Evolutionary conservation across 129 eudicot species (phyloP), one percentile per base, ranked within the genome.

Genomic region (Pseudognaphalium luteoalbum): DNA sequence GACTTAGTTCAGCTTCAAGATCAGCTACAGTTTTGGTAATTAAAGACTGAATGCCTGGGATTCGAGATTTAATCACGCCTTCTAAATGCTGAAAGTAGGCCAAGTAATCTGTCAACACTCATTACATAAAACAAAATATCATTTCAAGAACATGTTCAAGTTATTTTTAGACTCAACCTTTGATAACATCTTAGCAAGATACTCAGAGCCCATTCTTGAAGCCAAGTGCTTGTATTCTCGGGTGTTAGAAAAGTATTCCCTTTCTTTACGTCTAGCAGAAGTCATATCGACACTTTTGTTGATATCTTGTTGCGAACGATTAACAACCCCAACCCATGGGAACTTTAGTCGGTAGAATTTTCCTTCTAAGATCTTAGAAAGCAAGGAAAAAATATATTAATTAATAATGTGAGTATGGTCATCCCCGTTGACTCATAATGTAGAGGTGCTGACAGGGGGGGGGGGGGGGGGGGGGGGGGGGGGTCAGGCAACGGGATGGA

Each of bases 321-420:
- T 85, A 71, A 85, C 88, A 51, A 85, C 81, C 47, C 88, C 88
- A 4, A 85, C 81, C 88, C 88, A 85, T 33, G 88, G 88, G 62
- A 74, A 80, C 44, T 82, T 80, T 65, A 85, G 74, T 65, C 82
- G 72, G 34, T 81, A 85, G 9, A 86, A 75, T 57, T 76, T 85
- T 74, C 86, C 88, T 76, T 85, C 88, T 39, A 85, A 57, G 65
- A 85, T 83, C 88, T 85, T 66, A 73, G 10, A 44, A 63, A 71
- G n/a, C 22, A 11, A 1, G 11, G 35, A 44, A 42, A 42, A 54
- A 83, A 34, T 47, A 39, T 12, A 41, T 25, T 25, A 25, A 25
- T 25, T 37, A 41, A 8, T 41, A 8, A 8, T 11, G 29, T 32
- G 50, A 78, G 17, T 8, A 15, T 5, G 33, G 19, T 29, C 67